These are phyloP conservation scores for Cyclostephanos tholiformis DNA, from an alignment of 108 stramenopile genomes.

Conservation along the genomic window DNA sequence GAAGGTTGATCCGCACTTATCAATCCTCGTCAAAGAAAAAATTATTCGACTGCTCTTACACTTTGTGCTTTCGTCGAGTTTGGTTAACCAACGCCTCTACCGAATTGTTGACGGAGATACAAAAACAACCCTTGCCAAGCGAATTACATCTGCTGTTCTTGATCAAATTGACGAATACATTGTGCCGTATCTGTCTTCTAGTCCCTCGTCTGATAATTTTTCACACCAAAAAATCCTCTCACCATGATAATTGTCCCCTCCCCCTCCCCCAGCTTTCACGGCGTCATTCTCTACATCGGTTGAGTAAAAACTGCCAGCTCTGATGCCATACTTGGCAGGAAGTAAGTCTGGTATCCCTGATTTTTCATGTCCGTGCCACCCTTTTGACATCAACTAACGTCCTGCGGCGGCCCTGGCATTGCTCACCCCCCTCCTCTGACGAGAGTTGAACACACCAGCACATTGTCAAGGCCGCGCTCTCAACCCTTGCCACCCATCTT, in stretches of 20 bases:
- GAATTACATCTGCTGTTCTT: conserved; percentile 34
- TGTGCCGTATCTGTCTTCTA: conserved; percentile 27
- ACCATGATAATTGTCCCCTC: too few species aligned
- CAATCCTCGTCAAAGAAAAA: conserved; percentile 27
- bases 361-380: too few species aligned
- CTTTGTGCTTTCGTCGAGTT: conserved; percentile 35
- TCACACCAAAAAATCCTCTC: too few species aligned
- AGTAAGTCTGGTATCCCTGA: too few species aligned
- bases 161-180: conserved; percentile 33
- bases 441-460: background rate
- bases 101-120: background rate
- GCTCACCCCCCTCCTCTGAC: too few species aligned
- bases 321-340: too few species aligned
- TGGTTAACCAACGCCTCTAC: conserved; percentile 24
- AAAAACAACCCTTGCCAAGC: conserved; percentile 28
- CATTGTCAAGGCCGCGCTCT: background rate
- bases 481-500: background rate
- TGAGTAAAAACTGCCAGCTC: too few species aligned
- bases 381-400: too few species aligned
- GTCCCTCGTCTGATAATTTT: background rate
- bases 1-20: conserved; percentile 1
- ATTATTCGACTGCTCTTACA: conserved; percentile 36
- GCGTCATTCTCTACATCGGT: too few species aligned
- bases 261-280: too few species aligned
- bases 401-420: too few species aligned